Conservation (phyloP, 495 filamentous ascomycete genomes). For the Penicillium steckii region DNA sequence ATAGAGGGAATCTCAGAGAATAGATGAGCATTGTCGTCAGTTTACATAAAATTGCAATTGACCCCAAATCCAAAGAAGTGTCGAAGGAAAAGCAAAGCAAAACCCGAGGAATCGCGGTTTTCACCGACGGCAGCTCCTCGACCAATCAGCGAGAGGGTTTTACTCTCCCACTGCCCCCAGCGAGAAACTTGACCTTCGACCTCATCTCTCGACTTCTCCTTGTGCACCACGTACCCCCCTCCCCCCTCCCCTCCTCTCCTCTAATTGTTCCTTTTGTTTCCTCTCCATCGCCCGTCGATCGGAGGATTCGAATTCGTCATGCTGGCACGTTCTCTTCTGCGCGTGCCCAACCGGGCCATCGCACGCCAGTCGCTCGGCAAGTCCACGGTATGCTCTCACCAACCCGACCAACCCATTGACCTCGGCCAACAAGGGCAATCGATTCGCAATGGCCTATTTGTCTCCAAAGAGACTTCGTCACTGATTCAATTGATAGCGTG, state of each 20-base stretch:
- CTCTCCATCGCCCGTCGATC: conserved; percentile 35
- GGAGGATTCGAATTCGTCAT: conserved; percentile 56
- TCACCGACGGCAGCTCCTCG: conserved; percentile 35
- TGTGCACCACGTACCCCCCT: conserved; percentile 24
- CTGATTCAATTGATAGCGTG: conserved; percentile 37
- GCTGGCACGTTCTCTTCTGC: conserved; percentile 83
- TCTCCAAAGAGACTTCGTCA: conserved; percentile 5
- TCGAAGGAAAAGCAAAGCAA: not conserved
- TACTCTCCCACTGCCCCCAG: conserved; percentile 37
- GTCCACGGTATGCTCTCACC: conserved; percentile 46
- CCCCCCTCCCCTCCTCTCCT: conserved; percentile 29
- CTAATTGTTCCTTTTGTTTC: conserved; percentile 30
- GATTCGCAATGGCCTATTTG: conserved; percentile 9
- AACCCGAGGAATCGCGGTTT: conserved; percentile 38
- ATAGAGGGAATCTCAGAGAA: not conserved
- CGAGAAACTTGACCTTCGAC: conserved; percentile 45
- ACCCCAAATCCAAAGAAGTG: not conserved
- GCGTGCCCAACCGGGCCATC: conserved; percentile 74
- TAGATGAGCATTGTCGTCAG: no score
- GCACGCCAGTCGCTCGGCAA: conserved; percentile 52
- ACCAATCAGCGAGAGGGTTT: conserved; percentile 45
- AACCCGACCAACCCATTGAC: conserved; percentile 30
- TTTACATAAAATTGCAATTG: not conserved
- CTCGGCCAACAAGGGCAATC: conserved; percentile 31
- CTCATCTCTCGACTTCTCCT: conserved; percentile 40